A percentile compares a stretch with the other conserved stretches of the same genome.
Evolutionary conservation across 768 basidiomycete genomes (phyloP).

Genomic region (Asterophora lycoperdoides): DNA sequence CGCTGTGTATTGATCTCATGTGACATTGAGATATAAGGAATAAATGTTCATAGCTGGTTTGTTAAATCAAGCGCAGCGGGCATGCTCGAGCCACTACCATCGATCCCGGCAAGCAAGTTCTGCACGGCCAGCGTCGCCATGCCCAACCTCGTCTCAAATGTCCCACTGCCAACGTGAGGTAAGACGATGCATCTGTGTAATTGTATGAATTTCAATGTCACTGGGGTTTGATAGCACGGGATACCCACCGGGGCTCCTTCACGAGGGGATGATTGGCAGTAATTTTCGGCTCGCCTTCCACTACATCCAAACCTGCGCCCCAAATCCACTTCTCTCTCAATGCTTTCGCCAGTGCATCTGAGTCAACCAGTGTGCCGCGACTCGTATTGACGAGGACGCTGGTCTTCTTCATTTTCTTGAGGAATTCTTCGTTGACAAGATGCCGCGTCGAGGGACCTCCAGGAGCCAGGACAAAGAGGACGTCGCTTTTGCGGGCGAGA

Average conservation of each 20-base stretch:
- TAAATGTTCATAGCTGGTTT: conserved; percentile 8
- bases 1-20: too few relatives aligned
- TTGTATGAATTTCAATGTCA: not conserved
- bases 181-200: conserved; percentile 65
- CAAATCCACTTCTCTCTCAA: conserved; percentile 76
- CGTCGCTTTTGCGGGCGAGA: conserved; percentile 76
- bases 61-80: conserved; percentile 41
- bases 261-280: conserved; percentile 73
- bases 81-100: conserved; percentile 45
- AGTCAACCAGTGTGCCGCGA: conserved; percentile 86
- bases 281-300: conserved; percentile 87
- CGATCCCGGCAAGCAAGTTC: conserved; percentile 60
- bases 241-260: conserved; percentile 60
- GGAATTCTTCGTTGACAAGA: conserved; percentile 65
- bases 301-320: conserved; percentile 91
- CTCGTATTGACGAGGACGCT: conserved; percentile 82
- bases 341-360: conserved; percentile 80
- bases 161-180: conserved; percentile 91
- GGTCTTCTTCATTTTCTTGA: conserved; percentile 81
- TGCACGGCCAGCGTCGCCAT: conserved; percentile 78
- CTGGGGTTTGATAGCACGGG: not conserved
- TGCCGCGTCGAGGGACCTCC: conserved; percentile 69
- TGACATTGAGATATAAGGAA: not conserved
- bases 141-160: conserved; percentile 72
- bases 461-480: conserved; percentile 80